These are phyloP conservation scores for Wickerhamomyces silvicola DNA, from an alignment of 805 yeast species.

Conservation along the genomic window DNA sequence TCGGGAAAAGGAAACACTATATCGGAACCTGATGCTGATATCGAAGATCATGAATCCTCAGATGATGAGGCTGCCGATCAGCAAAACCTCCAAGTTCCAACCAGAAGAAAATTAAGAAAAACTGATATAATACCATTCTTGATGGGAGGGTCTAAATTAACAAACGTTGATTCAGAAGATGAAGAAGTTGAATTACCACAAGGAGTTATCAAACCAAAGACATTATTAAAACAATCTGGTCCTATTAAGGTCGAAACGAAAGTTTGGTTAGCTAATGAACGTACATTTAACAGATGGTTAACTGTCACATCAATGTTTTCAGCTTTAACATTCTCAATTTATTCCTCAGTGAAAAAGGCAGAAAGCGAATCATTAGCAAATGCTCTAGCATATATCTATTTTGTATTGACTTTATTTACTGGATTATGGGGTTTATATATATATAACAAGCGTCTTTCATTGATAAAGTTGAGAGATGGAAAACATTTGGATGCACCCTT, in stretches of 20 bases:
- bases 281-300: slow-evolving; percentile 95
- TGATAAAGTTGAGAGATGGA: slow-evolving; percentile 77
- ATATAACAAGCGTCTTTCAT: slow-evolving; percentile 61
- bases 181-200: slow-evolving; percentile 82
- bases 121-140: slow-evolving; percentile 29
- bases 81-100: slow-evolving; percentile 1
- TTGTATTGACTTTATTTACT: slow-evolving; percentile 72
- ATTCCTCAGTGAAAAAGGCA: slow-evolving; percentile 65
- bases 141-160: slow-evolving; percentile 37
- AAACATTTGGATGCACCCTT: slow-evolving; percentile 82
- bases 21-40: slow-evolving; percentile 33
- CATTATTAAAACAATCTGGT: slow-evolving; percentile 79
- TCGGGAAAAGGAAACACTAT: background rate
- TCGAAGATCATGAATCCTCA: slow-evolving; percentile 54
- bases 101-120: slow-evolving; percentile 15
- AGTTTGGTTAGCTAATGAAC: slow-evolving; percentile 97
- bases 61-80: slow-evolving; percentile 27
- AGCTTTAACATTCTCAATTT: slow-evolving; percentile 77
- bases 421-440: slow-evolving; percentile 87
- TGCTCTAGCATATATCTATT: slow-evolving; percentile 69
- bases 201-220: slow-evolving; percentile 80
- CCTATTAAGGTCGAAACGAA: slow-evolving; percentile 94
- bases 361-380: slow-evolving; percentile 60
- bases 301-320: slow-evolving; percentile 82
- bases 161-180: slow-evolving; percentile 76